Evolutionary conservation across 805 yeast genomes (phyloP), one percentile per base, ranked within the genome.

Genomic region (Metschnikowia lachancei): DNA sequence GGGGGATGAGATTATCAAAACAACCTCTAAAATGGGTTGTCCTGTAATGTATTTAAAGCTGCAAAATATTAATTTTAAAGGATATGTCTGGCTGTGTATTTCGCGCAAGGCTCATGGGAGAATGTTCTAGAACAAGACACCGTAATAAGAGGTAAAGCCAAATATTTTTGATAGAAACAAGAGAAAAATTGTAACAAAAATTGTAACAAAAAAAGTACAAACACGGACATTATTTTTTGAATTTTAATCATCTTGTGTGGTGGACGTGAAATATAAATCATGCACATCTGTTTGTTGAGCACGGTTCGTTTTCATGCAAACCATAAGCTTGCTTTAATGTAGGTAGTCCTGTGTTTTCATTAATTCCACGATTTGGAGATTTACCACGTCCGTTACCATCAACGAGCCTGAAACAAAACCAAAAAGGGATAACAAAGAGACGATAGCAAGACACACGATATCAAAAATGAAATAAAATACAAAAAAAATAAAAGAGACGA

Each of bases 51-150:
- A 26, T 22, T 22, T 22, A 22, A 22, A 5, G 24, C 24, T 22
- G 24, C 8, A 22, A 22, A 22, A 22, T 22, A 22, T 26, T 26
- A 26, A 26, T 26, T 26, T 26, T 26, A 26, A 26, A 8, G 28
- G 28, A 26, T 26, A 22, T 22, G 10, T n/a, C n/a, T 36, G 28
- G 17, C 17, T n/a, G 14, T 36, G 30, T 14, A 16, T 16, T 37
- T 37, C 32, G 40, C 40, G 32, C 14, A 19, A 17, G 22, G 36
- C 36, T 18, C 36, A 18, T 13, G 22, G n/a, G 17, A 37, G 40
- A 37, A 37, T 37, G 32, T 37, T 37, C 40, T 37, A 14, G 40
- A 37, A 37, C 8, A 14, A 10, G n/a, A 16, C n/a, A 33, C 20
- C 14, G 19, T 17, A 8, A 18, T 6, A 26, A 19, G 20, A 9